Percentiles rank a stretch among this genome's conserved stretches.
These are phyloP conservation scores for Tolypocladium tundrense DNA, from an alignment of 2,329 filamentous ascomycete genomes.

Conservation along the genomic window DNA sequence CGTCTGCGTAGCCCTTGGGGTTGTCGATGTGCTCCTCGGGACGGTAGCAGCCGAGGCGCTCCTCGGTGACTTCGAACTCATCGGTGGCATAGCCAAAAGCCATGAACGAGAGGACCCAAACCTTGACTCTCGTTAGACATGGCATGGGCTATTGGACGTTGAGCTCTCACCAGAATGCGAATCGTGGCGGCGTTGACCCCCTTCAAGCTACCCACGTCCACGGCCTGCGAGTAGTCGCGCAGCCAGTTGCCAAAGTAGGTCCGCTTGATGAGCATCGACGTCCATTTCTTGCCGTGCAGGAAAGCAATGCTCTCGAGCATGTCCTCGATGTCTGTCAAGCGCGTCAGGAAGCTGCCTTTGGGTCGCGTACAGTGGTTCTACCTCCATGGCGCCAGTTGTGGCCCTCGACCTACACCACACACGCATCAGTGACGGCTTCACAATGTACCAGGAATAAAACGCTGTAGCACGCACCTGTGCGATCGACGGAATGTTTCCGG, in stretches of 20 bases:
- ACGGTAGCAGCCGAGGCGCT: constrained; percentile 69
- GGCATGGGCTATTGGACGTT: background rate
- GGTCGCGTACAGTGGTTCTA: constrained; percentile 14
- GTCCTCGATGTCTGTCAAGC: constrained; percentile 59
- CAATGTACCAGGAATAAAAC: background rate
- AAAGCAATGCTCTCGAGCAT: constrained; percentile 69
- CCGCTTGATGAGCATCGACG: constrained; percentile 64
- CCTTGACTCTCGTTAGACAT: constrained; percentile 20
- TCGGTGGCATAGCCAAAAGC: constrained; percentile 77
- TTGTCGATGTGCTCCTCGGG: constrained; percentile 70
- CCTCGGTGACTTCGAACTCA: constrained; percentile 75
- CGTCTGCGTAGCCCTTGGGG: constrained; percentile 78
- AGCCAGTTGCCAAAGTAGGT: constrained; percentile 85
- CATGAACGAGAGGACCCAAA: constrained; percentile 75
- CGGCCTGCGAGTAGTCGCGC: constrained; percentile 73
- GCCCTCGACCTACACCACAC: constrained; percentile 46
- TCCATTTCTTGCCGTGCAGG: constrained; percentile 77
- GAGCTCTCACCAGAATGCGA: constrained; percentile 48
- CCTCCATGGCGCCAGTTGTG: constrained; percentile 62
- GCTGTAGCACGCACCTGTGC: constrained; percentile 25
- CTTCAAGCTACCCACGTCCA: constrained; percentile 73
- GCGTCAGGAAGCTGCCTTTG: background rate
- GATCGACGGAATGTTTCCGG: constrained; percentile 62
- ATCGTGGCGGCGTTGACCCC: constrained; percentile 70
- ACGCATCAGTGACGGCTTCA: background rate